Base-by-base conservation (phyloP, 2,329 filamentous ascomycete species). In the Macrophomina phaseolina region DNA sequence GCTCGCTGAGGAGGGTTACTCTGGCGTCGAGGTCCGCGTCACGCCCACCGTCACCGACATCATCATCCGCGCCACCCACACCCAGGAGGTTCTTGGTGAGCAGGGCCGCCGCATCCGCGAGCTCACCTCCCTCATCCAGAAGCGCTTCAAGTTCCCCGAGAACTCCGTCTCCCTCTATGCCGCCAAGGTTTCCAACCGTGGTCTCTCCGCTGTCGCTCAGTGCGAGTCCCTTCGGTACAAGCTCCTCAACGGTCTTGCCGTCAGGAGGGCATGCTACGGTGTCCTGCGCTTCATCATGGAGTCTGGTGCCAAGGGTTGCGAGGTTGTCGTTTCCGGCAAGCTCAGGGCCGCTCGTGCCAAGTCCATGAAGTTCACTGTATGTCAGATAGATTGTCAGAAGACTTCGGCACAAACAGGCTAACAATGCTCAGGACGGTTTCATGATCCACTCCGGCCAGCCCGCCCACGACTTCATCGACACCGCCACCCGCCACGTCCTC, bases 401-500 rank as follows among this genome's bases (percentile, higher is more conserved):
- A 30, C 66, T 48, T 23, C 16, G 42, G 32, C 2, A 49, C 8
- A 12, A 5, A 3, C 64, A 66, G 68, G 70, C 78, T 68, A 76
- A 69, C 45, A 23, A 14, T 1, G 18, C 67, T 32, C 72, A 89
- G 87, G 89, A 99, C 85, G 95, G 95, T 83, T 99, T 99, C 93
- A 99, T 99, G 95, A 99, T 99, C 86, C 95, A 99, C 92, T 99
- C 95, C 80, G 95, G 95, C 86, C 95, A 99, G 85, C 95, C 95
- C 80, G 95, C 94, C 81, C 94, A 96, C 86, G 95, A 99, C 87
- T 99, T 99, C 88, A 99, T 99, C 83, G 95, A 99, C 89, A 89
- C 86, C 79, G 96, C 96, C 77, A 98, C 95, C 80, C 95, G 95
- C 79, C 95, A 99, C 92, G 95, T 99, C 79, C 93, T 99, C 75